Evolutionary conservation across 805 yeast species (phyloP).

Genomic region (Teunomyces stri): DNA sequence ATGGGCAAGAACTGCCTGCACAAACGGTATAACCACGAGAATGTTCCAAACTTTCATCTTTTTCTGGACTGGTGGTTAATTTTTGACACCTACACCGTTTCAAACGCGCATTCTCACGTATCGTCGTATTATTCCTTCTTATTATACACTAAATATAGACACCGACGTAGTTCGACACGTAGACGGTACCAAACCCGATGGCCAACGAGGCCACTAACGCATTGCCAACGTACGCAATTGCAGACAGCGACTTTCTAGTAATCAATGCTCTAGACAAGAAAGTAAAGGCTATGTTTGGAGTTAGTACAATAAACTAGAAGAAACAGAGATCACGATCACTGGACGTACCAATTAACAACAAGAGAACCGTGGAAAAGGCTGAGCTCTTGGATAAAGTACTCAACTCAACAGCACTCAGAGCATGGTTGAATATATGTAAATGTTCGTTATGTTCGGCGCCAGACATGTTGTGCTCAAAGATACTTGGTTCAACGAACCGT

Average conservation of each 20-base stretch:
- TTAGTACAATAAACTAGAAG: constrained; percentile 12
- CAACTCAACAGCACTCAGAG: constrained; percentile 22
- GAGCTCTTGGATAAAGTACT: constrained; percentile 16
- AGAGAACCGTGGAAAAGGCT: constrained; percentile 18
- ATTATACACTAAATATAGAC: constrained; percentile 33
- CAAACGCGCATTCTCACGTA: background rate
- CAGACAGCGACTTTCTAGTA: constrained; percentile 23
- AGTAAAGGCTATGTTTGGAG: constrained; percentile 22
- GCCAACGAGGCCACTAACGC: constrained; percentile 36
- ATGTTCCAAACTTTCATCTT: constrained; percentile 5
- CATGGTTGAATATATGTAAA: constrained; percentile 17
- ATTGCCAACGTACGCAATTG: constrained; percentile 23
- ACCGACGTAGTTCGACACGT: constrained; percentile 41
- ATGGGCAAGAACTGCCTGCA: constrained; percentile 8
- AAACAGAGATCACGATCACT: too few relatives aligned
- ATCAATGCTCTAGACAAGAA: constrained; percentile 29
- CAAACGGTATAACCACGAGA: constrained; percentile 1
- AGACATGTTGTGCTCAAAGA: constrained; percentile 3
- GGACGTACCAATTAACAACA: constrained; percentile 23
- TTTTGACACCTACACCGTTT: background rate
- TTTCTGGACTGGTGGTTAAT: background rate
- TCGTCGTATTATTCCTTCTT: background rate
- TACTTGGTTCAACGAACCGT: background rate
- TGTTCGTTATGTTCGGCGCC: constrained; percentile 30
- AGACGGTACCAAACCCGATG: constrained; percentile 36